Conservation (phyloP, 208 protist genomes). For the Entamoeba nuttalli region DNA sequence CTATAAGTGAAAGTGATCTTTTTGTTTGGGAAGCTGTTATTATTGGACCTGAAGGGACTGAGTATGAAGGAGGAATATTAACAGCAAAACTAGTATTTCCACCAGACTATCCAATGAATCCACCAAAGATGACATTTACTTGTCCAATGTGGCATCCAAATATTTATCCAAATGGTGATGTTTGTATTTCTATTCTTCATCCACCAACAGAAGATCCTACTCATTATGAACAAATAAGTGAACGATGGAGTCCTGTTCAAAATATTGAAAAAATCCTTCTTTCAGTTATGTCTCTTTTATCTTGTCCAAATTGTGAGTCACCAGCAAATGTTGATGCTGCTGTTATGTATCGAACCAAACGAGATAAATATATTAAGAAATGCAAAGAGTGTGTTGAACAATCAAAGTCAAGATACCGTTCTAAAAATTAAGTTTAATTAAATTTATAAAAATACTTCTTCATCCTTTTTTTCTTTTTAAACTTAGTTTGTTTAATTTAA, state of each 20-base stretch:
- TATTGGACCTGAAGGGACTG: too few species aligned
- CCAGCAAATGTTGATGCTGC: constrained; percentile 67
- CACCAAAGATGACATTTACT: neutral
- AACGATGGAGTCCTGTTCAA: constrained; percentile 55
- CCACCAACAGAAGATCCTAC: constrained; percentile 71
- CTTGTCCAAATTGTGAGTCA: constrained; percentile 57
- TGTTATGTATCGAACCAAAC: constrained; percentile 21
- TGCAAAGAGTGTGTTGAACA: too few species aligned
- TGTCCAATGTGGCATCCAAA: constrained; percentile 13
- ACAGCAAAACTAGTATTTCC: neutral
- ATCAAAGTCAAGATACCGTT: too few species aligned
- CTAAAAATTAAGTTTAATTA: too few species aligned
- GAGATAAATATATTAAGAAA: too few species aligned
- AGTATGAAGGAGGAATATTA: neutral
- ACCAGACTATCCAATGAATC: neutral
- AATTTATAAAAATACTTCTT: too few species aligned
- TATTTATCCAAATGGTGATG: constrained; percentile 67
- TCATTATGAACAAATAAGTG: constrained; percentile 50
- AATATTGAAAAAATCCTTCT: constrained; percentile 60
- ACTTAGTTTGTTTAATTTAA: too few species aligned
- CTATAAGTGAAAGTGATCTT: too few species aligned
- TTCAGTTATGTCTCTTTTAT: constrained; percentile 58
- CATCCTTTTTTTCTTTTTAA: too few species aligned
- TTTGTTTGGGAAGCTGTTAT: too few species aligned
- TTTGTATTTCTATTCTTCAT: constrained; percentile 94